Evolutionary conservation across 2,329 filamentous ascomycete genomes (phyloP).

Genomic region (Ophiocordyceps camponoti-floridani): DNA sequence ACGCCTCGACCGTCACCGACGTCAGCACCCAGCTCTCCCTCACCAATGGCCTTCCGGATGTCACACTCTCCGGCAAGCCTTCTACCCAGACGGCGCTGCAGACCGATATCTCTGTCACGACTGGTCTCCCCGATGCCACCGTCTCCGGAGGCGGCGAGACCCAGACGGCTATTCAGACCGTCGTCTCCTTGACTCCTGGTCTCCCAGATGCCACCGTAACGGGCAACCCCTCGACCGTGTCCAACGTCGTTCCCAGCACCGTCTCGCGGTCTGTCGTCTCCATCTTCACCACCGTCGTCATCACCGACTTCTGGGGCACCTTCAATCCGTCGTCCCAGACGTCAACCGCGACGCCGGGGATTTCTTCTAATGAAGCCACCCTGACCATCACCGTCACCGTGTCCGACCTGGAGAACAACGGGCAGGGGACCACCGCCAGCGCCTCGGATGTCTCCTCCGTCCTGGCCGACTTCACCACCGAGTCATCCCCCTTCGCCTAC

Average conservation of each 20-base stretch:
- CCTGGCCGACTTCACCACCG: constrained; percentile 8
- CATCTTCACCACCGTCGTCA: constrained; percentile 9
- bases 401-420: constrained; percentile 3
- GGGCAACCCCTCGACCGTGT: constrained; percentile 14
- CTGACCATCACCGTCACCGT: constrained; percentile 12
- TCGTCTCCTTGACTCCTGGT: constrained; percentile 10
- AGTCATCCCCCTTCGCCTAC: background rate
- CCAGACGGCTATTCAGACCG: constrained; percentile 12
- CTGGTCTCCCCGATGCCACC: constrained; percentile 9
- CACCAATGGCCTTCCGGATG: constrained; percentile 8
- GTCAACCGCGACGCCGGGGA: constrained; percentile 1
- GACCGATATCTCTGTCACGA: constrained; percentile 7
- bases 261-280: constrained; percentile 4
- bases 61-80: constrained; percentile 11
- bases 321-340: background rate
- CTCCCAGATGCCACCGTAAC: constrained; percentile 15
- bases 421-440: background rate
- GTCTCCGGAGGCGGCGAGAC: constrained; percentile 12
- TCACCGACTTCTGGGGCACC: constrained; percentile 13
- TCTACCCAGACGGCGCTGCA: constrained; percentile 7
- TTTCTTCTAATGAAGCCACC: constrained; percentile 8
- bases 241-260: constrained; percentile 8
- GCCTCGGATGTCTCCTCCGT: constrained; percentile 4
- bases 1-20: constrained; percentile 2
- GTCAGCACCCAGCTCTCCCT: constrained; percentile 1